Base-by-base conservation (phyloP, 73 alveolate species). In the Paramecium sonneborni region DNA sequence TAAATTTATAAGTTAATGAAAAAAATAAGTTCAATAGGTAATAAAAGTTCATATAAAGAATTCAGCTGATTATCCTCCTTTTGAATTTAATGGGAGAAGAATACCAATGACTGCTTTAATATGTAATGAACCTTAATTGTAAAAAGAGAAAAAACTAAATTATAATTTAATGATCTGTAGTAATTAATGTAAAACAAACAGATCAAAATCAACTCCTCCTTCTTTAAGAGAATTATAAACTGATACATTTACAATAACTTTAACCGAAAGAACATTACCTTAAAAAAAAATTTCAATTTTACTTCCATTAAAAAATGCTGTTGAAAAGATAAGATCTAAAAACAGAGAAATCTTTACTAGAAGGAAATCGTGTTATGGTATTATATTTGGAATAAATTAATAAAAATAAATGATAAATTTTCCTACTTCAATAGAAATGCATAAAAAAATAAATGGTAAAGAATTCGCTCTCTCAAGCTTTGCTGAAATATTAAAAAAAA, bases 391-490 rank as follows among this genome's bases (percentile, higher is more conserved):
- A 21, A 9, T 3, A 7, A 34, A 28, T 10, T 28, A 34, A 23
- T 67, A 21, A 34, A 39, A 39, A 74, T 37, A 74, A 39, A 34
- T 37, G 67, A 37, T 20, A 34, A 74, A 37, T 74, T 74, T 39
- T 39, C 38, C 68, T 0, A 74, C 87, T n/a, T 12, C 37, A 6
- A 34, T 74, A 14, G 87, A 74, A 74, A 24, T 23, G 34, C 56
- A 39, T 34, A 74, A 74, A 32, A 34, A 37, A 74, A 21, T 39
- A 10, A 39, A 39, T 74, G 87, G 67, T 6, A 39, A 34, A 37
- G 87, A 74, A 74, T 74, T 74, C 30, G 87, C 87, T 9, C 87
- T 74, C 34, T 39, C 56, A 37, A 37, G 67, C 7, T 74, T 74
- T 37, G 56, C 87, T 74, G 87, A 74, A 14, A n/a, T 74, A 23